A percentile compares a stretch with the other conserved stretches of the same genome.
phyloP scores from a whole-genome alignment of 768 basidiomycete species.

The Serendipita vermifera region DNA sequence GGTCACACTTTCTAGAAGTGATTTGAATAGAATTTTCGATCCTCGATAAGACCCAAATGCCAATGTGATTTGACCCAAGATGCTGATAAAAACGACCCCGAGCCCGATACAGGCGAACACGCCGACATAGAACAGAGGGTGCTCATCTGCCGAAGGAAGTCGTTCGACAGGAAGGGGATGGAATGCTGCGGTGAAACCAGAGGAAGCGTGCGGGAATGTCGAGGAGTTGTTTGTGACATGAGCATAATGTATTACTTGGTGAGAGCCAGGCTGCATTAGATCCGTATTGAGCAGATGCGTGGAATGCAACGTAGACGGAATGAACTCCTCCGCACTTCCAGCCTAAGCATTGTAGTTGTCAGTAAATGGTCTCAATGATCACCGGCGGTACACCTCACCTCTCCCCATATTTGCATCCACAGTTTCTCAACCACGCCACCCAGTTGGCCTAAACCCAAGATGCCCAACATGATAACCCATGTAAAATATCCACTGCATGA shows the following conservation, averaged over 20 bases:
- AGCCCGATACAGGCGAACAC: slow-evolving; percentile 17
- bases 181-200: neutral
- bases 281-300: neutral
- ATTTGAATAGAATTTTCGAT: slow-evolving; percentile 21
- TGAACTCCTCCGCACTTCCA: neutral
- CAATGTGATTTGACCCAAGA: slow-evolving; percentile 11
- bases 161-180: neutral
- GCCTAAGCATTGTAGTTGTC: neutral
- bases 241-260: neutral
- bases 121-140: slow-evolving; percentile 20
- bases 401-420: slow-evolving; percentile 27
- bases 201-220: neutral
- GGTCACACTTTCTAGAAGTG: slow-evolving; percentile 17
- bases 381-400: slow-evolving; percentile 18
- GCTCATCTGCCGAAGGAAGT: slow-evolving; percentile 17
- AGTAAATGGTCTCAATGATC: no score
- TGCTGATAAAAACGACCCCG: slow-evolving; percentile 15
- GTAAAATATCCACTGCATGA: slow-evolving; percentile 15
- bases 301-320: neutral
- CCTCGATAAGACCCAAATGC: slow-evolving; percentile 39
- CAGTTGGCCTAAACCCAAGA: slow-evolving; percentile 10
- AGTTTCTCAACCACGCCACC: slow-evolving; percentile 17
- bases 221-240: neutral
- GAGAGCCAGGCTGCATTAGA: neutral
- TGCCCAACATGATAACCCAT: slow-evolving; percentile 14